Conservation (phyloP, 768 basidiomycete species). For the Gelatoporia subvermispora region DNA sequence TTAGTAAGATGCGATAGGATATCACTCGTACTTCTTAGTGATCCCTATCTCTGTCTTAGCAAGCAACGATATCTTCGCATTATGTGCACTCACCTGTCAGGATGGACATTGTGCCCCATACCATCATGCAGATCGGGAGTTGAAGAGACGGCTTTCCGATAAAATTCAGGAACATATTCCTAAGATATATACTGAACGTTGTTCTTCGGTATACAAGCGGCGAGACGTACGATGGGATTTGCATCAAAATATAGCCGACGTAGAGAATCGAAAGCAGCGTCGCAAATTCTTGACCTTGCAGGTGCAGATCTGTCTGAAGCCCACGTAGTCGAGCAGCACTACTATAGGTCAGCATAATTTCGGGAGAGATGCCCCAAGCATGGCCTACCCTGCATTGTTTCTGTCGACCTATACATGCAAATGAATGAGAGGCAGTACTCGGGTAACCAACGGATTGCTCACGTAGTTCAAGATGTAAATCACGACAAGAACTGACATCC, state of each 20-base stretch:
- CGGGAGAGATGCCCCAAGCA: background rate
- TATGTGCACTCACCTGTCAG: slow-evolving; percentile 36
- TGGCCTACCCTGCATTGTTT: slow-evolving; percentile 59
- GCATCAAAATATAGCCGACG: slow-evolving; percentile 74
- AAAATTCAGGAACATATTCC: slow-evolving; percentile 67
- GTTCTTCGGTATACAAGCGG: background rate
- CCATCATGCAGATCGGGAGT: slow-evolving; percentile 58
- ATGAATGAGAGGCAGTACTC: background rate
- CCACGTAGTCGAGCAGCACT: slow-evolving; percentile 73
- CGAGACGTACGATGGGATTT: slow-evolving; percentile 61
- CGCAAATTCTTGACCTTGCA: slow-evolving; percentile 59
- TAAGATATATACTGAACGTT: slow-evolving; percentile 21
- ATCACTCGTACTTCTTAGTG: slow-evolving; percentile 16
- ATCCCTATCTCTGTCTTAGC: slow-evolving; percentile 39
- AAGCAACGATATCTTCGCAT: slow-evolving; percentile 15
- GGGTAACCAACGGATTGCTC: slow-evolving; percentile 8
- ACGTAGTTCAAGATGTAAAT: slow-evolving; percentile 47
- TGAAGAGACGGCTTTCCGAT: slow-evolving; percentile 68
- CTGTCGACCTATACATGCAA: slow-evolving; percentile 50
- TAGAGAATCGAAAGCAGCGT: slow-evolving; percentile 66
- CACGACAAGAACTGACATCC: slow-evolving; percentile 40
- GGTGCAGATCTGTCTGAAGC: slow-evolving; percentile 61
- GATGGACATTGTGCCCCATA: slow-evolving; percentile 57
- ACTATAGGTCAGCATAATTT: background rate
- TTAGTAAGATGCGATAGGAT: background rate